These are phyloP conservation scores for Xylariales sp. DNA, from an alignment of 2,329 filamentous ascomycete genomes.

Conservation along the genomic window DNA sequence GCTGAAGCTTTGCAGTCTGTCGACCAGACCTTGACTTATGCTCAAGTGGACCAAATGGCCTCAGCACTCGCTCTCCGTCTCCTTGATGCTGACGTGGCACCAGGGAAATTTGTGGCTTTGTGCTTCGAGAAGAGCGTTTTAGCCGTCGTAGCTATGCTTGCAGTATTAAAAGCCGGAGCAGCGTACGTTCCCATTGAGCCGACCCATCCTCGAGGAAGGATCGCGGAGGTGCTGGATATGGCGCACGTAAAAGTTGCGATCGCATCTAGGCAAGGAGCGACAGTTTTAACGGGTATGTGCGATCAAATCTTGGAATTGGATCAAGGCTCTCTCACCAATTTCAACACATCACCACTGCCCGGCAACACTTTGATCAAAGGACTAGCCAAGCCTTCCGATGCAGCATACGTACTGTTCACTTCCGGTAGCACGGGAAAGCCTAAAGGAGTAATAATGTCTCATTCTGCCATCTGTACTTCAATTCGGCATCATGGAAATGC, in stretches of 20 bases:
- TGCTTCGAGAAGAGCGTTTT: conserved; percentile 67
- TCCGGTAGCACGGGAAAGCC: conserved; percentile 53
- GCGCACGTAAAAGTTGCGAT: conserved; percentile 40
- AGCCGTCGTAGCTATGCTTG: conserved; percentile 67
- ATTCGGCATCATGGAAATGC: not conserved
- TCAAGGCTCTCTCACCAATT: not conserved
- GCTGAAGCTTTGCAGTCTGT: not conserved
- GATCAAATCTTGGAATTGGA: not conserved
- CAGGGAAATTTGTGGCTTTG: conserved; percentile 51
- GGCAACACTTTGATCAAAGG: conserved; percentile 16
- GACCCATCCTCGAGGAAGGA: conserved; percentile 20
- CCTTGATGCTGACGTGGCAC: conserved; percentile 19
- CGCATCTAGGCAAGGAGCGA: no score
- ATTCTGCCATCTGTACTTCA: conserved; percentile 43
- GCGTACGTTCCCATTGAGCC: conserved; percentile 32
- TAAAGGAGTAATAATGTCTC: conserved; percentile 46
- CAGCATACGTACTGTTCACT: conserved; percentile 59
- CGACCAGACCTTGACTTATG: conserved; percentile 17
- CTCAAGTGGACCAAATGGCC: conserved; percentile 20
- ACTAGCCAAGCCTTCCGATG: conserved; percentile 36
- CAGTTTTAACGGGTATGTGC: no score
- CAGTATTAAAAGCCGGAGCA: conserved; percentile 23
- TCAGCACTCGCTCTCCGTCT: conserved; percentile 22
- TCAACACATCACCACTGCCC: not conserved
- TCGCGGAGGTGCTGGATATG: conserved; percentile 29